phyloP scores from a whole-genome alignment of 805 yeast genomes.

The Cyberlindnera mycetangii region DNA sequence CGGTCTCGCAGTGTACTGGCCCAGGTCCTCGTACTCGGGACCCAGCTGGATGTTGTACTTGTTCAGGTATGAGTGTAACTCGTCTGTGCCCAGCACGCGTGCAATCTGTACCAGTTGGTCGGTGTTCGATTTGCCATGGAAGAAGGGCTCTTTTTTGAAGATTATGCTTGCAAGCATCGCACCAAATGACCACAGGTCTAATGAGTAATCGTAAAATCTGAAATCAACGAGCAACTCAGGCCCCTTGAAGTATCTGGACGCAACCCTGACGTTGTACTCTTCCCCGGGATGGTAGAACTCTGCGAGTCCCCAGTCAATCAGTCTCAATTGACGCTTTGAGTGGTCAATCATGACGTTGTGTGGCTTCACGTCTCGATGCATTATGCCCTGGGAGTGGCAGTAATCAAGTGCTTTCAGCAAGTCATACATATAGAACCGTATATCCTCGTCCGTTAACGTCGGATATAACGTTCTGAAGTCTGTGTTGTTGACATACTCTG shows the following conservation, averaged over 20 bases:
- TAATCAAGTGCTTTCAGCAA: constrained; percentile 79
- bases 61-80: constrained; percentile 58
- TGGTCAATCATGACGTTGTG: constrained; percentile 95
- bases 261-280: constrained; percentile 88
- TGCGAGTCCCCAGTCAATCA: constrained; percentile 94
- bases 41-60: constrained; percentile 71
- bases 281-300: constrained; percentile 89
- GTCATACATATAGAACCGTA: constrained; percentile 80
- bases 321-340: constrained; percentile 51
- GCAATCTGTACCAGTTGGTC: constrained; percentile 92
- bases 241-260: constrained; percentile 88
- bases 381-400: constrained; percentile 90
- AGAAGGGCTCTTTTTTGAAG: constrained; percentile 86
- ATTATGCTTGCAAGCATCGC: constrained; percentile 89
- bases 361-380: constrained; percentile 93
- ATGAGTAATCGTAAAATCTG: constrained; percentile 81
- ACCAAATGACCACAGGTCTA: constrained; percentile 89
- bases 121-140: constrained; percentile 87
- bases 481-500: constrained; percentile 78
- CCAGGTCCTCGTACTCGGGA: constrained; percentile 76
- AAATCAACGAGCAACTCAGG: constrained; percentile 85
- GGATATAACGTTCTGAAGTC: constrained; percentile 89
- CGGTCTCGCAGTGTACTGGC: constrained; percentile 61
- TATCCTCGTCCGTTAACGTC: constrained; percentile 68
- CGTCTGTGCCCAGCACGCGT: constrained; percentile 81